A percentile compares a stretch with the other conserved stretches of the same genome.
Conservation (phyloP, 2,329 filamentous ascomycete species). For the Plectosphaerella sp. region DNA sequence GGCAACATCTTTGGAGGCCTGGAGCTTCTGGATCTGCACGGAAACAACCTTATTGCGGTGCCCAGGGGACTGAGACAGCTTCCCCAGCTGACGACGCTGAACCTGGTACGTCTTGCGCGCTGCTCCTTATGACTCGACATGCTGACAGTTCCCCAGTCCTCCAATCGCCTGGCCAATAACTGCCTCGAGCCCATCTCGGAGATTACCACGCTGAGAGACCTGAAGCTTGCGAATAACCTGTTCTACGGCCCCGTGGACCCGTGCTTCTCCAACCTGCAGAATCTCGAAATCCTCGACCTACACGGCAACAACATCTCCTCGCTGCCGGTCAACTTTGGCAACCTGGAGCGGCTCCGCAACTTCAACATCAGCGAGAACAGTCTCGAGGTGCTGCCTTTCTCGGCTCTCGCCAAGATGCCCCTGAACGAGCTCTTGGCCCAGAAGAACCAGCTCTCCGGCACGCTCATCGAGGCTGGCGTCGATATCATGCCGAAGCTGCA, state of each 20-base stretch:
- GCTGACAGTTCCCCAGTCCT: slow-evolving; percentile 48
- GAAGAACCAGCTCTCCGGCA: slow-evolving; percentile 74
- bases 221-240: slow-evolving; percentile 76
- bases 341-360: slow-evolving; percentile 64
- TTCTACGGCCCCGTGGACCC: slow-evolving; percentile 64
- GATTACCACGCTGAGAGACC: slow-evolving; percentile 67
- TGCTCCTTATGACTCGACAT: background rate
- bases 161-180: slow-evolving; percentile 73
- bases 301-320: slow-evolving; percentile 73
- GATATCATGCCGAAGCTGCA: slow-evolving; percentile 61
- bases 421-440: slow-evolving; percentile 69
- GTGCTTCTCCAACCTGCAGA: slow-evolving; percentile 57
- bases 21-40: slow-evolving; percentile 79
- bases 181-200: slow-evolving; percentile 70
- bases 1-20: slow-evolving; percentile 78
- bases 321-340: slow-evolving; percentile 63
- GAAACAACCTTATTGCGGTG: slow-evolving; percentile 69
- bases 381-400: slow-evolving; percentile 67
- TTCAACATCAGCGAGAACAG: slow-evolving; percentile 79
- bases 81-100: slow-evolving; percentile 71
- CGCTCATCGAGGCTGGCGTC: slow-evolving; percentile 62
- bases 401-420: slow-evolving; percentile 61
- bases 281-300: slow-evolving; percentile 77
- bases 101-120: slow-evolving; percentile 55
- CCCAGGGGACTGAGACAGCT: slow-evolving; percentile 74